Evolutionary conservation across 495 filamentous ascomycete species (phyloP).

Genomic region (Neurospora tetrasperma): DNA sequence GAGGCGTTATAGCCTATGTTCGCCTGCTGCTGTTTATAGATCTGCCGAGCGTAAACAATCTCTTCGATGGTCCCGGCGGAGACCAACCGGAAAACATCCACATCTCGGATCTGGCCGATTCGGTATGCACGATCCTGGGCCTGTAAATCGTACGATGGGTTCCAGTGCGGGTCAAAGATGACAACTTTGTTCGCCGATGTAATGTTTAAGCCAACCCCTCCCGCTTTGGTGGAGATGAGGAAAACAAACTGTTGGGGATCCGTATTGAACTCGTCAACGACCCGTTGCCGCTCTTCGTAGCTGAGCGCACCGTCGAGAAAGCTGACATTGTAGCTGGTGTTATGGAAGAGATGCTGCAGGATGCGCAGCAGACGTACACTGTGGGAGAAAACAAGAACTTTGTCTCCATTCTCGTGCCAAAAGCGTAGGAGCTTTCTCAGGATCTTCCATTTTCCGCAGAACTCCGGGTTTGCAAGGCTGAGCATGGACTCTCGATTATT

Average conservation of each 20-base stretch:
- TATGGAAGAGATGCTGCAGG: conserved; percentile 73
- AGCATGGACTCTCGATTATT: conserved; percentile 64
- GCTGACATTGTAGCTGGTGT: conserved; percentile 84
- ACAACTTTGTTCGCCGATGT: conserved; percentile 98
- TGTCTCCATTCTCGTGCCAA: conserved; percentile 85
- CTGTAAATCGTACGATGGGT: conserved; percentile 86
- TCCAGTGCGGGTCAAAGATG: conserved; percentile 97
- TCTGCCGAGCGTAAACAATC: conserved; percentile 92
- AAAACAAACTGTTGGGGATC: conserved; percentile 88
- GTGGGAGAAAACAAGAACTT: conserved; percentile 88
- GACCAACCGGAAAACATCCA: conserved; percentile 94
- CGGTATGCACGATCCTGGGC: conserved; percentile 95
- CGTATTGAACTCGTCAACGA: conserved; percentile 86
- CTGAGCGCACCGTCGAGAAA: conserved; percentile 83
- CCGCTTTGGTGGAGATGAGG: conserved; percentile 86
- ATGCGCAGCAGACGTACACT: conserved; percentile 78
- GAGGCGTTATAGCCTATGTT: conserved; percentile 95
- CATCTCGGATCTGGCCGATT: conserved; percentile 85
- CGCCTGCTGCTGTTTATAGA: conserved; percentile 98
- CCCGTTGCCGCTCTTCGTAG: conserved; percentile 73
- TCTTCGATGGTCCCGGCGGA: conserved; percentile 92
- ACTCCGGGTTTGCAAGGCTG: conserved; percentile 79
- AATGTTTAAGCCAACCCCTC: conserved; percentile 84
- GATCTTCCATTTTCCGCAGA: conserved; percentile 96
- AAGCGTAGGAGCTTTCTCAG: conserved; percentile 76